Evolutionary conservation across 495 filamentous ascomycete species (phyloP).

Genomic region (Melanomma pulvis-pyrius): DNA sequence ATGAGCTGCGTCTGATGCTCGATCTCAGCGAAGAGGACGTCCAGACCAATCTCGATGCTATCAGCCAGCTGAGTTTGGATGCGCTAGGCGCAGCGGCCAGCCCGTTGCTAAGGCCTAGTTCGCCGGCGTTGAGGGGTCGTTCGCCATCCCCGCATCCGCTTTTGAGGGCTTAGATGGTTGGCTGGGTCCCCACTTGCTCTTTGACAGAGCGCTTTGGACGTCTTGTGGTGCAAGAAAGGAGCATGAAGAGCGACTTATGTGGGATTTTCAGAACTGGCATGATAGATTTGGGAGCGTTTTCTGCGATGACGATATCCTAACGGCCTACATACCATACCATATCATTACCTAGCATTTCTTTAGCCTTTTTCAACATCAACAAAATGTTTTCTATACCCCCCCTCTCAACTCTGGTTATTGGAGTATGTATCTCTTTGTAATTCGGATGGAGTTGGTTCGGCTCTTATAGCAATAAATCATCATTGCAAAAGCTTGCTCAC

Average conservation of each 20-base stretch:
- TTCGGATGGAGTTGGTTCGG: neutral
- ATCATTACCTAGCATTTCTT: neutral
- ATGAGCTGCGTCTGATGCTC: constrained; percentile 38
- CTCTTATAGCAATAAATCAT: neutral
- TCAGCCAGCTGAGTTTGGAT: constrained; percentile 34
- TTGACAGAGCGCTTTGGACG: neutral
- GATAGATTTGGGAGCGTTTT: neutral
- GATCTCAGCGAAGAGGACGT: constrained; percentile 35
- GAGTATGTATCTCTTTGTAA: neutral
- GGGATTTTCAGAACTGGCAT: neutral
- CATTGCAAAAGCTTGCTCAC: too few species aligned
- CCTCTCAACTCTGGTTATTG: neutral
- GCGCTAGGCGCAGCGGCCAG: constrained; percentile 34
- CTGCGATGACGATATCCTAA: neutral
- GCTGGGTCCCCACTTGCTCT: neutral
- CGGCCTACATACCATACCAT: neutral
- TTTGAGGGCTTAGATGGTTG: neutral
- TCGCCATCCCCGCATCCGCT: constrained; percentile 30
- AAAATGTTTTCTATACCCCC: neutral
- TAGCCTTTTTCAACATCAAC: neutral
- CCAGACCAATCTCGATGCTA: constrained; percentile 30
- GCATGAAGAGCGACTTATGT: neutral
- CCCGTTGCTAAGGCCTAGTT: constrained; percentile 32
- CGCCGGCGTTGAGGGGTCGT: constrained; percentile 32
- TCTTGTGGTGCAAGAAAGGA: neutral